Conservation (phyloP, 2,329 filamentous ascomycete genomes). For the Acrocalymma vagum region DNA sequence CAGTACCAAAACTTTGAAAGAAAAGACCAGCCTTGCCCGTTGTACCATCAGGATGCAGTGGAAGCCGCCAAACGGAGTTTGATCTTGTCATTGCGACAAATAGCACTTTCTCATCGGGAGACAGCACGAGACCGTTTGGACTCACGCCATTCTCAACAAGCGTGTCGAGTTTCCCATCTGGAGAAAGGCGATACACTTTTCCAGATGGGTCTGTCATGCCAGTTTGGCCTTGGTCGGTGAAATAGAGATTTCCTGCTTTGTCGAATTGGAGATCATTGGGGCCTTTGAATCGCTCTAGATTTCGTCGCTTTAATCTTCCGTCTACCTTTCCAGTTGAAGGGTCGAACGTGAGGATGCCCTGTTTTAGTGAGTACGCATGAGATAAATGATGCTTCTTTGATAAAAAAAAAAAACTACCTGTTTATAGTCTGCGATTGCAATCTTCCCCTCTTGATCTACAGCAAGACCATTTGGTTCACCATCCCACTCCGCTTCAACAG, state of each 20-base stretch:
- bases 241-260: constrained; percentile 50
- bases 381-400: background rate
- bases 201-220: constrained; percentile 54
- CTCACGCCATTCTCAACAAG: constrained; percentile 50
- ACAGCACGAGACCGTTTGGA: constrained; percentile 51
- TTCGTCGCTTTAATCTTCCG: constrained; percentile 44
- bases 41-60: constrained; percentile 49
- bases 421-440: constrained; percentile 54
- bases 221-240: constrained; percentile 57
- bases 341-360: constrained; percentile 51
- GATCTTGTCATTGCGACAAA: constrained; percentile 53
- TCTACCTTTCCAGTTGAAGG: constrained; percentile 35
- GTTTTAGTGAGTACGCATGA: background rate
- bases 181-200: constrained; percentile 48
- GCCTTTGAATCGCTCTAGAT: constrained; percentile 55
- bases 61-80: constrained; percentile 54
- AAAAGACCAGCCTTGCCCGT: constrained; percentile 51
- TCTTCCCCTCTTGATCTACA: constrained; percentile 39
- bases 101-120: constrained; percentile 46
- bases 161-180: constrained; percentile 48
- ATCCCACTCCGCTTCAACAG: constrained; percentile 46
- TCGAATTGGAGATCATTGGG: constrained; percentile 54
- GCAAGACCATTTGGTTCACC: constrained; percentile 54
- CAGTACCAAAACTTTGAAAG: constrained; percentile 53
- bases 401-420: too few relatives aligned